Base-by-base conservation (phyloP, 2,329 filamentous ascomycete species). In the Rasamsonia emersonii region DNA sequence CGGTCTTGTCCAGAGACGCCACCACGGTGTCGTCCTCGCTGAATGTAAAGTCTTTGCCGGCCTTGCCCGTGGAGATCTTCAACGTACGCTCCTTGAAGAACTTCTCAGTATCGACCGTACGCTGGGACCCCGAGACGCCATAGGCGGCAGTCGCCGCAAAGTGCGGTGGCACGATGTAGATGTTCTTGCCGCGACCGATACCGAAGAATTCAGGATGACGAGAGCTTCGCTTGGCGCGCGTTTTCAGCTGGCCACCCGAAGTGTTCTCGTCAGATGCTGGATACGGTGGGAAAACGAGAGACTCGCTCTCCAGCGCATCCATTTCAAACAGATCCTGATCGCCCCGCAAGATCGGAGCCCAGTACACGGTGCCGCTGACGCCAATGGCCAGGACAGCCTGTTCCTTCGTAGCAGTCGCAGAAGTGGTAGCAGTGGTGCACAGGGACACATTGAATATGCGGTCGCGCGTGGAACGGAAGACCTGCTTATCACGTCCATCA, bases 21-120 rank as follows among this genome's bases (percentile, higher is more conserved):
- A 98, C 86, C 24, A 89, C 79, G 2, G 82, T 84, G 58, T 98
- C 91, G 57, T 98, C 91, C 57, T 93, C 88, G 59, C 89, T 95
- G 63, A 98, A 98, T 28, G 80, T 82, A 56, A 98, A 98, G 58
- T 98, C 91, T 61, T 98, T 98, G 42, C 88, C 91, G 44, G 91
- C 89, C 67, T 98, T 98, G 46, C 89, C 91, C 40, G 88, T 96
- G 46, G 89, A 86, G 60, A 98, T 94, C 62, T 88, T 93, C 43
- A 96, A 68, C 29, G 83, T 83, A 51, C 84, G 88, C 53, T 95
- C 82, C 52, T 80, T 79, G 44, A 91, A 75, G 42, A 93, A 86
- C 51, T 78, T 82, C 54, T 94, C 86, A 0, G 84, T 91, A 53
- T 95, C 83, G 39, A 94, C 86, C 23, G 68, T 66, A 28, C 72